Conservation (phyloP, 2,329 filamentous ascomycete genomes). For the Westerdykella sp. region DNA sequence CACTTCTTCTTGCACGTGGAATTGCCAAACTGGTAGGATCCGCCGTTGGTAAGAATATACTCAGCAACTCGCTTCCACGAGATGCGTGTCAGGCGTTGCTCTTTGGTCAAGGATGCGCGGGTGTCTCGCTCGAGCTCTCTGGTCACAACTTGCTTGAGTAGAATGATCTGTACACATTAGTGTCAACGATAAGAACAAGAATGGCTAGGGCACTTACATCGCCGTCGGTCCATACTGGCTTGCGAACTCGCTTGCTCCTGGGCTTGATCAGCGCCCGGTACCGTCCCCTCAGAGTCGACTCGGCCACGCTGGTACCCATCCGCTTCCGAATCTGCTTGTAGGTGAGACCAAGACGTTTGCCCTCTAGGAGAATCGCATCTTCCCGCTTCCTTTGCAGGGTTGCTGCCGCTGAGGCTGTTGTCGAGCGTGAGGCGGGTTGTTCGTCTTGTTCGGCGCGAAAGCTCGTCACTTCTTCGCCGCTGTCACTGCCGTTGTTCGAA, state of each 20-base stretch:
- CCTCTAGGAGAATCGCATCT: constrained; percentile 44
- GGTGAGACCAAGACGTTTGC: constrained; percentile 52
- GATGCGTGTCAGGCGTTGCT: constrained; percentile 38
- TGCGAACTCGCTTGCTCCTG: constrained; percentile 56
- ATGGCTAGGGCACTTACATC: constrained; percentile 55
- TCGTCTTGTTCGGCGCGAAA: not conserved
- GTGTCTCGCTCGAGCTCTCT: constrained; percentile 6
- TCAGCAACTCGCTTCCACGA: constrained; percentile 56
- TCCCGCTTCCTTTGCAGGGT: constrained; percentile 14
- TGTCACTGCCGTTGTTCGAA: no score
- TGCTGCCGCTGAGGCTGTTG: not conserved
- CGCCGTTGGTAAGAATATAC: constrained; percentile 48
- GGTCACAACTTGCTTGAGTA: constrained; percentile 20
- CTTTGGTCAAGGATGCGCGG: constrained; percentile 7
- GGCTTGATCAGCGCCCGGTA: constrained; percentile 60
- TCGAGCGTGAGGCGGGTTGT: not conserved
- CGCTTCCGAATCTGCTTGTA: constrained; percentile 57
- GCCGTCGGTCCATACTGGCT: constrained; percentile 55
- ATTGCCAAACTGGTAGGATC: constrained; percentile 55
- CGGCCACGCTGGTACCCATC: constrained; percentile 56
- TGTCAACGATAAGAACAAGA: not conserved
- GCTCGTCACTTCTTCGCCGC: no score
- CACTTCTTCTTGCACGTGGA: constrained; percentile 60
- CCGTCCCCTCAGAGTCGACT: constrained; percentile 66
- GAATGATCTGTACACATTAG: constrained; percentile 14